A percentile compares a stretch with the other conserved stretches of the same genome.
These are phyloP conservation scores for Apiospora malaysiana DNA, from an alignment of 2,329 filamentous ascomycete species.

Conservation along the genomic window DNA sequence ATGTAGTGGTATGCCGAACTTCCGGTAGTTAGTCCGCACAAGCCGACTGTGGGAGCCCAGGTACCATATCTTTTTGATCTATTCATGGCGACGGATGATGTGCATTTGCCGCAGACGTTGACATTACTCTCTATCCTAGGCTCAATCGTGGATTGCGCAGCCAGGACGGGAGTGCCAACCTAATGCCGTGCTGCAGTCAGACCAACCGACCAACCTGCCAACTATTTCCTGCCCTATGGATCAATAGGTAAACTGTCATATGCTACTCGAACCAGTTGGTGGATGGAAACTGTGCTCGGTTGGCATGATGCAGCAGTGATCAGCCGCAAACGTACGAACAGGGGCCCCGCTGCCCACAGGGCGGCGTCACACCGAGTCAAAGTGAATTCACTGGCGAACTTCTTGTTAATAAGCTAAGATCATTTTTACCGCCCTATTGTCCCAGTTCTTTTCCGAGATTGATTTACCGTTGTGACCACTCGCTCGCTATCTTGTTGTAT, in stretches of 20 bases:
- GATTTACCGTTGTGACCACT: background rate
- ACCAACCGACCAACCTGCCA: background rate
- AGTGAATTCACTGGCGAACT: background rate
- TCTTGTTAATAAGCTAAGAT: background rate
- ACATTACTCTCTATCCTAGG: too few species aligned
- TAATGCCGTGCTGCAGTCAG: background rate
- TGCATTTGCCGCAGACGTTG: too few species aligned
- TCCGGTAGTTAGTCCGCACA: background rate
- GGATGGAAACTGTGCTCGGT: background rate
- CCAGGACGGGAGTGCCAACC: too few species aligned
- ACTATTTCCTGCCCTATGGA: background rate
- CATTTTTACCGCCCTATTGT: background rate
- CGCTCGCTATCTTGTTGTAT: background rate
- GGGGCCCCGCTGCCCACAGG: background rate
- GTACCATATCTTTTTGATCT: too few species aligned
- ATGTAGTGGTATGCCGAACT: too few species aligned
- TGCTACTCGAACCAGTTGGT: background rate
- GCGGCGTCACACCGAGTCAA: conserved; percentile 7
- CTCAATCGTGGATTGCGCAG: too few species aligned
- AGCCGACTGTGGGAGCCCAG: too few species aligned
- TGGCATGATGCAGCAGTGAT: background rate
- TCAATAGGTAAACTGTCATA: background rate
- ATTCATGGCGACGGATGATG: too few species aligned
- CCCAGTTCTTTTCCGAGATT: background rate
- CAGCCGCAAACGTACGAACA: background rate